Conservation (phyloP, 1,139 yeast species). For the Pneumocystis murina region DNA sequence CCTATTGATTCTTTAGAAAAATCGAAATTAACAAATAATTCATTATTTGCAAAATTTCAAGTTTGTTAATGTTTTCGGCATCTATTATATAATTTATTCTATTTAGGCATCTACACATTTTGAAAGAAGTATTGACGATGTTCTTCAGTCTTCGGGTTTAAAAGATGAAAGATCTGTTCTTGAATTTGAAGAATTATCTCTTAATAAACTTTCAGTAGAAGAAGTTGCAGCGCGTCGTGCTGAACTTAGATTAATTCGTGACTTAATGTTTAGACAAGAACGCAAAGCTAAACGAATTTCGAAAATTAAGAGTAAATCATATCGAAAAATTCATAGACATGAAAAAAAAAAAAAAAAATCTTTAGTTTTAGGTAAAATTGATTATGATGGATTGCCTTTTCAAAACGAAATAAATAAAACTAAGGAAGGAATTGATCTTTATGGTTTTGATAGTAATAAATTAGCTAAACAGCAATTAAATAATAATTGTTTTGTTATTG, state of each 20-base stretch:
- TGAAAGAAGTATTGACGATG: conserved; percentile 48
- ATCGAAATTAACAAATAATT: conserved; percentile 31
- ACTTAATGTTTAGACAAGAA: conserved; percentile 90
- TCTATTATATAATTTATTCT: conserved; percentile 35
- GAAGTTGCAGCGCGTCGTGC: conserved; percentile 65
- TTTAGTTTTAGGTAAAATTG: conserved; percentile 28
- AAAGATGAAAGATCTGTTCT: conserved; percentile 62
- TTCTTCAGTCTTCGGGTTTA: conserved; percentile 51
- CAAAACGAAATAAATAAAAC: conserved; percentile 64
- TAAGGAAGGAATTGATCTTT: conserved; percentile 77
- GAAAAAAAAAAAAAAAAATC: conserved; percentile 52
- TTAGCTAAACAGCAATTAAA: conserved; percentile 90
- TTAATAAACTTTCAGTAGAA: conserved; percentile 61
- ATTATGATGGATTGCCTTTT: conserved; percentile 30
- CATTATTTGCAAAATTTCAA: conserved; percentile 34
- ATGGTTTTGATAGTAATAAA: conserved; percentile 72
- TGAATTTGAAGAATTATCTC: conserved; percentile 70
- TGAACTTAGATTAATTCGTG: conserved; percentile 83
- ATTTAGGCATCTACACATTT: conserved; percentile 40
- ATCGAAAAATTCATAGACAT: conserved; percentile 72
- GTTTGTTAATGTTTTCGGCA: conserved; percentile 19
- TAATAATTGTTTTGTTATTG: conserved; percentile 81
- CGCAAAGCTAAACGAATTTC: conserved; percentile 77
- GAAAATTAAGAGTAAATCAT: conserved; percentile 85
- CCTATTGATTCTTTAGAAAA: conserved; percentile 32